Base-by-base conservation (phyloP, 1,284 basidiomycete species). In the Fomes fomentarius region DNA sequence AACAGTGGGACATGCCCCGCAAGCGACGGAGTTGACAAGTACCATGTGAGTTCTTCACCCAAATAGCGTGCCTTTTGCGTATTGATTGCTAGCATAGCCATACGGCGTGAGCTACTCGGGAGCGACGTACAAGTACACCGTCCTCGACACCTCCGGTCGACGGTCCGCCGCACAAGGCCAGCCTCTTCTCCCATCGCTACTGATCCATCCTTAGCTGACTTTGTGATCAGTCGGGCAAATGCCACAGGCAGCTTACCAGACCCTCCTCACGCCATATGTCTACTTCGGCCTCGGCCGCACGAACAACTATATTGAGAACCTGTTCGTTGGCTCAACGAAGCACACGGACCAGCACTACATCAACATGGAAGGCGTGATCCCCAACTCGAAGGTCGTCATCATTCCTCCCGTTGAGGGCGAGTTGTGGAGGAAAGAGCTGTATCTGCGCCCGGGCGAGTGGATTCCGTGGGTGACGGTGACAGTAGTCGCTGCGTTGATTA, bases 231-330 rank as follows among this genome's bases (percentile, higher is more conserved):
- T 96, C 26, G 89, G 87, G 1, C 97, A 99, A 72, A 83, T 98
- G 4, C 89, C 96, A 1, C 95, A 97, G 69, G 93, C 93, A 1
- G 84, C 89, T 0, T 98, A 98, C 67, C 90, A 96, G 46, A 79
- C 95, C 9, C 82, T 99, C 10, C 82, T 89, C 46, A 90, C 93
- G 1, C 96, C 97, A 0, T 98, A 98, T 68, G 85, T 93, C 2
- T 98, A 96, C 80, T 94, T 99, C 67, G 97, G 97, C 0, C 85
- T 99, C 2, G 97, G 97, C 0, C 84, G 97, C 39, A 99, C 96
- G n/a, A 99, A 99, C 75, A 99, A 99, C 72, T 99, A 99, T 74
- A 94, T 99, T 66, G 97, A 99, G 78, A 96, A 95, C 68, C 80
- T 97, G 4, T 94, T 95, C 68, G 90, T 96, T 9, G 95, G 95